Evolutionary conservation across 1,284 basidiomycete species (phyloP), one percentile per base, ranked within the genome.

Genomic region (Apiotrichum domesticum): DNA sequence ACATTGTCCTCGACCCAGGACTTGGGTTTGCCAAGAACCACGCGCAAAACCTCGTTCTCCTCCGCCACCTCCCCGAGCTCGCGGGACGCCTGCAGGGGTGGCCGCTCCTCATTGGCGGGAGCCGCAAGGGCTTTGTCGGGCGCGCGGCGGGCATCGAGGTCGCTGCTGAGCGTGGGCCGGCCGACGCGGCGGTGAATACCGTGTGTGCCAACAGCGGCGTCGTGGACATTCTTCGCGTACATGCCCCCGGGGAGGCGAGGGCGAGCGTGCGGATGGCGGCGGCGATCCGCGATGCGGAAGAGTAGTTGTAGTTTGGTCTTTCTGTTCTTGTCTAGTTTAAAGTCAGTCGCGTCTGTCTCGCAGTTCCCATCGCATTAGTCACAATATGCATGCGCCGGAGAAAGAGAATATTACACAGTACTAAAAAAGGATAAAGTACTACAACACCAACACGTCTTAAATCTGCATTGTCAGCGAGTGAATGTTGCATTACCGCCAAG

Each of bases 1-100:
- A 91, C 63, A 85, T 98, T 56, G 82, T 98, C 52, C 80, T 90
- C 11, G 96, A 98, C 76, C 92, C 95, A 0, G 95, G 96, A 0
- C 79, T 98, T 51, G 95, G 96, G 6, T 99, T 98, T 72, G 95
- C 94, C 70, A 98, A 98, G 76, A 83, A 85, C 0, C 73, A 86
- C 1, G 80, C 85, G 21, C 90, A 83, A 3, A 95, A 96, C 74
- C 65, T 95, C 32, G 79, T 80, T 56, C 69, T 96, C 4, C 74
- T 96, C 50, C 80, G 84, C 6, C 66, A 81, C 40, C 80, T 86
- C 2, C 66, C 76, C 0, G 66, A 71, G 15, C 70, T 90, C 37
- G 82, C 82, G 0, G 55, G 14, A 33, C 15, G 57, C 51, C 37
- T 64, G 44, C 34, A 21, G 14, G 35, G 46, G 52, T 89, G 83